Evolutionary conservation across 2,329 filamentous ascomycete species (phyloP).

Genomic region (Aspergillus jensenii): DNA sequence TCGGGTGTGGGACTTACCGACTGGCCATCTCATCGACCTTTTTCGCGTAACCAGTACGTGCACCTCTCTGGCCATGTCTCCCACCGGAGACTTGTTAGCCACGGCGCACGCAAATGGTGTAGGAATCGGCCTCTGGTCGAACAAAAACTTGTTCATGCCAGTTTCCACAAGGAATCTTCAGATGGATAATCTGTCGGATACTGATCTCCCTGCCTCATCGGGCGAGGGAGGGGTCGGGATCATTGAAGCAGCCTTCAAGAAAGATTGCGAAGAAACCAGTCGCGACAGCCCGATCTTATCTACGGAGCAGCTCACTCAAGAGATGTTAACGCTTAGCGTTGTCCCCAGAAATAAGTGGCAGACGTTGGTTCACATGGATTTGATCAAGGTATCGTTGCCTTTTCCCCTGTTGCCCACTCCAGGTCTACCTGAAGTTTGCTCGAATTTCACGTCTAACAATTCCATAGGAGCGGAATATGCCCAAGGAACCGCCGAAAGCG

Average conservation of each 20-base stretch:
- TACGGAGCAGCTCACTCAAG: slow-evolving; percentile 74
- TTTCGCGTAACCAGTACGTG: slow-evolving; percentile 78
- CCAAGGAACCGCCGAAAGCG: slow-evolving; percentile 83
- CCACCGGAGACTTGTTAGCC: slow-evolving; percentile 90
- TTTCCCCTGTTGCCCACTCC: background rate
- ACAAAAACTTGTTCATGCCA: slow-evolving; percentile 85
- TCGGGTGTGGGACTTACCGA: slow-evolving; percentile 92
- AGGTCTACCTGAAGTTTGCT: background rate
- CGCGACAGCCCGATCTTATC: slow-evolving; percentile 55
- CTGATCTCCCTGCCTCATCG: slow-evolving; percentile 71
- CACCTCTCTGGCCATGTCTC: slow-evolving; percentile 82
- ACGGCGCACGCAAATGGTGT: slow-evolving; percentile 79
- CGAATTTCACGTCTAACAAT: slow-evolving; percentile 11
- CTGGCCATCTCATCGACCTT: slow-evolving; percentile 90
- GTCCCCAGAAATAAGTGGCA: slow-evolving; percentile 93
- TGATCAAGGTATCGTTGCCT: slow-evolving; percentile 60
- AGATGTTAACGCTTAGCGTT: slow-evolving; percentile 84
- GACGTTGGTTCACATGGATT: slow-evolving; percentile 85
- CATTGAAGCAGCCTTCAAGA: slow-evolving; percentile 73
- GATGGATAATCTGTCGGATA: slow-evolving; percentile 67
- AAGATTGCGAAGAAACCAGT: slow-evolving; percentile 48
- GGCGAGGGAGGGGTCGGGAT: slow-evolving; percentile 77
- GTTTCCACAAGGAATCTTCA: slow-evolving; percentile 82
- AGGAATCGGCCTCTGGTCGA: slow-evolving; percentile 95
- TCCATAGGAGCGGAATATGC: slow-evolving; percentile 79